Percentiles rank a stretch among this genome's conserved stretches.
Evolutionary conservation across 2,329 filamentous ascomycete species (phyloP).

Genomic region (Pseudocercospora fuligena): DNA sequence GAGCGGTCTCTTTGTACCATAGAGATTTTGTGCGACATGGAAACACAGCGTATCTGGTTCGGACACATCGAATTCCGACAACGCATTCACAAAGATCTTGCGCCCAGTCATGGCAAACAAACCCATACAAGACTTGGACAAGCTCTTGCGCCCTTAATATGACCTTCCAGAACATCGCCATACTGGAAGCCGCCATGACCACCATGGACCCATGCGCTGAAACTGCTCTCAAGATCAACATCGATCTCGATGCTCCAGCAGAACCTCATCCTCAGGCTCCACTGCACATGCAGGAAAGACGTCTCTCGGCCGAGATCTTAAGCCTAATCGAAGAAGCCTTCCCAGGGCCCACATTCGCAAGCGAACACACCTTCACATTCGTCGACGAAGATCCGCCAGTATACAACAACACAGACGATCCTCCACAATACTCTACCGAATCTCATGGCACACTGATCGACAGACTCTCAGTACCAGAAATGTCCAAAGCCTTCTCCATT

Average conservation of each 20-base stretch:
- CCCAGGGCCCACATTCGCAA: neutral
- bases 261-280: neutral
- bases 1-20: neutral
- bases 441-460: neutral
- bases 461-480: neutral
- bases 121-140: neutral
- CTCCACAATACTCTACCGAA: neutral
- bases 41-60: slow-evolving; percentile 1
- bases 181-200: neutral
- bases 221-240: neutral
- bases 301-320: neutral
- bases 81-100: slow-evolving; percentile 12
- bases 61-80: slow-evolving; percentile 3
- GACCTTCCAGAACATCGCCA: neutral
- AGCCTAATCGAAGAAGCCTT: slow-evolving; percentile 10
- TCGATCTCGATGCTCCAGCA: neutral
- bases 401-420: neutral
- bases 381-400: neutral
- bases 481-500: neutral
- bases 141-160: neutral
- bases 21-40: neutral
- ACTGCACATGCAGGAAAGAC: neutral
- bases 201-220: neutral
- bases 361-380: neutral
- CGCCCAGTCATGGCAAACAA: slow-evolving; percentile 10